Conservation (phyloP, 208 protist species). For the Trypanosoma avium region DNA sequence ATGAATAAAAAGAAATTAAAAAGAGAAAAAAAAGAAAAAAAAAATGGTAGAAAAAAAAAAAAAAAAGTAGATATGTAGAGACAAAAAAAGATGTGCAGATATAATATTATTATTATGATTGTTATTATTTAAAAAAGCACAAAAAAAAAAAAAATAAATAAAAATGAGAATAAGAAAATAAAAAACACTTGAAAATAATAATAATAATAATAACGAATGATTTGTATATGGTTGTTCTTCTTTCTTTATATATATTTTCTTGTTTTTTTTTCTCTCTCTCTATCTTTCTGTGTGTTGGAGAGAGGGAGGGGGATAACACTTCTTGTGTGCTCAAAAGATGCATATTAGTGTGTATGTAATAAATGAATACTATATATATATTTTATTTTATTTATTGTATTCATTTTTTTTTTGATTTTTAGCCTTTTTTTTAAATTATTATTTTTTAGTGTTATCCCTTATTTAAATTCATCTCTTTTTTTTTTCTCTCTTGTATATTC, state of each 20-base stretch:
- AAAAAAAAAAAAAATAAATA: conserved; percentile 2
- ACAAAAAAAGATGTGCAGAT: background rate
- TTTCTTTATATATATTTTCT: no score
- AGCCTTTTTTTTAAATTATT: conserved; percentile 19
- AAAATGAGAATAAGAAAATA: background rate
- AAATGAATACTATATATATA: no score
- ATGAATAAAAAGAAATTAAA: background rate
- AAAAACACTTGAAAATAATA: no score
- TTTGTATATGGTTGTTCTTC: no score
- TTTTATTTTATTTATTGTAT: background rate
- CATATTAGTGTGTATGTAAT: no score
- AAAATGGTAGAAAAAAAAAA: conserved; percentile 1
- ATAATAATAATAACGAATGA: no score
- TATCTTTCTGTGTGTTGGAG: no score
- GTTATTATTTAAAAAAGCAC: background rate
- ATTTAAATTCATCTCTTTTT: conserved; percentile 11
- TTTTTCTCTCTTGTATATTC: conserved; percentile 11
- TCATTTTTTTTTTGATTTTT: background rate
- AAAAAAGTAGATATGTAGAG: background rate
- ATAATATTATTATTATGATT: background rate
- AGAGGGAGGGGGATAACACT: no score
- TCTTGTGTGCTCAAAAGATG: no score
- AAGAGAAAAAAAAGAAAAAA: background rate
- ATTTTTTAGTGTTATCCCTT: conserved; percentile 1
- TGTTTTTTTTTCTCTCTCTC: no score